Base-by-base conservation (phyloP, 768 basidiomycete genomes). In the Pilatotrama ljubarskyi region DNA sequence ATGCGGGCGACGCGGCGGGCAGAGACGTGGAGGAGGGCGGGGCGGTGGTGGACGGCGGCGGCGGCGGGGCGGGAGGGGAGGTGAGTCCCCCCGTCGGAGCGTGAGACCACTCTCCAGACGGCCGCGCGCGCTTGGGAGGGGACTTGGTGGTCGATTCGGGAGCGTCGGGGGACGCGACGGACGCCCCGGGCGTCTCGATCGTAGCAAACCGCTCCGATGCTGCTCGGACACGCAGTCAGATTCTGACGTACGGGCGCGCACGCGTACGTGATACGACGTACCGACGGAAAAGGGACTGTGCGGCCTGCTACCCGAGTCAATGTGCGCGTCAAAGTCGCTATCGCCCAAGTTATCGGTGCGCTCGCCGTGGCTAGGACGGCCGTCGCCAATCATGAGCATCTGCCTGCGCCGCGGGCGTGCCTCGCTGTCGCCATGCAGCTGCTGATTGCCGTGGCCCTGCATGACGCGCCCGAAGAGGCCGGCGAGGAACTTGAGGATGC, bases 401-500 rank as follows among this genome's bases (percentile, higher is more conserved):
- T 82, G 77, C 18, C n/a, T n/a, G n/a, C 74, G 72, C 55, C 77
- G 76, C 32, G 82, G 77, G 3, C 79, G 78, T 5, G 84, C 73
- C 3, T 78, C 74, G 8, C 75, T 64, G 9, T 74, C 58, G 17
- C 71, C 68, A 26, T 72, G 68, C 25, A 61, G 59, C 43, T 66
- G 72, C 46, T 73, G 71, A 42, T 70, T 78, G 63, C 76, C 72
- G 49, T 73, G 77, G 0, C 78, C 77, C 1, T 70, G 67, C 9
- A 65, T 65, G 1, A 66, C 62, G 0, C 80, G 80, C 11, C 90
- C 88, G 75, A 98, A 98, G 3, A 98, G 88, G 13, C 93, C 88
- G 5, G 95, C 95, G 51, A 99, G 76, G 74, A 99, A 98, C 59
- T 93, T 90, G 64, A 99, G 82, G 62, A 99, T 98, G 57, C 92